phyloP scores from a whole-genome alignment of 1,284 basidiomycete genomes.

The Marasmius fiardii region DNA sequence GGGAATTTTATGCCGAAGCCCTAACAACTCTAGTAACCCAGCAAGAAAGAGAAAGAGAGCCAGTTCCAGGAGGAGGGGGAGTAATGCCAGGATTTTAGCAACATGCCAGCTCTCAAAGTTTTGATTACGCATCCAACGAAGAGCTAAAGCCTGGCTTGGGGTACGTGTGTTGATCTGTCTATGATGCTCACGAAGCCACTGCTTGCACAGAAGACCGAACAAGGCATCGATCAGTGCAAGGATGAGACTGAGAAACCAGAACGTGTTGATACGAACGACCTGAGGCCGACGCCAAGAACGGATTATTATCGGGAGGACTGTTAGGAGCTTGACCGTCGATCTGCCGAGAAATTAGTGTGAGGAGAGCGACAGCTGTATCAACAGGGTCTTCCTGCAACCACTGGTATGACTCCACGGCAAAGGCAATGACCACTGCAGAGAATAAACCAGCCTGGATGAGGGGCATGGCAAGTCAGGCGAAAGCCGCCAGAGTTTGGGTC shows the following conservation, averaged over 20 bases:
- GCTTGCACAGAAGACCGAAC: slow-evolving; percentile 8
- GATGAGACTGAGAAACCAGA: too few relatives aligned
- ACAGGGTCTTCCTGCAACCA: slow-evolving; percentile 1
- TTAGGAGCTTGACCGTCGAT: not conserved
- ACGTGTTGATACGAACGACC: not conserved
- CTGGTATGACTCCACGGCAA: slow-evolving; percentile 4
- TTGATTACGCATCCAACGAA: not conserved
- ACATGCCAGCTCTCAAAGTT: not conserved
- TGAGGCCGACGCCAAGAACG: not conserved
- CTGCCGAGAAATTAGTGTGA: slow-evolving; percentile 1
- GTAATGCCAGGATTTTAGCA: not conserved
- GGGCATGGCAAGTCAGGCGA: not conserved
- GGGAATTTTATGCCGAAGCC: not conserved
- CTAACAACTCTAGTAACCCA: slow-evolving; percentile 1
- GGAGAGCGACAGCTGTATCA: not conserved
- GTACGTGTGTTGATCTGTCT: not conserved
- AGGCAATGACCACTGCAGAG: slow-evolving; percentile 5
- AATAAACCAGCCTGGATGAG: not conserved
- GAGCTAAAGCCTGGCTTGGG: not conserved
- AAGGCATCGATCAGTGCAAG: slow-evolving; percentile 3
- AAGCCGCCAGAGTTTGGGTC: too few relatives aligned
- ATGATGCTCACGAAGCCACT: slow-evolving; percentile 9
- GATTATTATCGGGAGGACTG: not conserved
- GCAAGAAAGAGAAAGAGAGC: slow-evolving; percentile 1
- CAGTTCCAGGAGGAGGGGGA: not conserved